Base-by-base conservation (phyloP, 2,329 filamentous ascomycete genomes). In the Trichoderma lentiforme region DNA sequence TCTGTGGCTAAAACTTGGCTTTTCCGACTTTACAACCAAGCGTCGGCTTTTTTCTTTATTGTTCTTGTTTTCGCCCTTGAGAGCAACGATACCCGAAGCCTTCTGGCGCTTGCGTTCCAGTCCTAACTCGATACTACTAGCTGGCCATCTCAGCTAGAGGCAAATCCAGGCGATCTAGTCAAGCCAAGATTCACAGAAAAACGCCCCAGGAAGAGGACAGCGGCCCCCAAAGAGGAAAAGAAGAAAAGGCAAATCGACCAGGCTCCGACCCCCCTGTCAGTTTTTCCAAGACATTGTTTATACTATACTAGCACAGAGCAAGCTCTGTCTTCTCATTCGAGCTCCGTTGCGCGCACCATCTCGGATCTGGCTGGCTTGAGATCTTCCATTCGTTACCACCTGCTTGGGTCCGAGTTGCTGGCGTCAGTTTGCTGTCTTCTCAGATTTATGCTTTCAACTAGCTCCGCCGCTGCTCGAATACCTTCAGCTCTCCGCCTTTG, bases 301-400 rank as follows among this genome's bases (percentile, higher is more conserved):
- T 70, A n/a, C 57, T 21, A 43, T 43, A 24, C 39, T n/a, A 51
- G 67, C 53, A 70, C 26, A 24, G 26, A 43, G 34, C n/a, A 30
- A 30, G 39, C 15, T 43, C 26, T 21, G 34, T 24, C 64, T 57
- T 39, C 12, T 43, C 30, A 30, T 65, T 21, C 63, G 64, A 39
- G 32, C 43, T 56, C 30, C 53, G 43, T 32, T 32, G 39, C 32
- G n/a, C 57, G 30, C 32, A 57, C 32, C 70, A 63, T 56, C 39
- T 56, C 43, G 61, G 34, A 26, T 57, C 57, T 43, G 36, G 57
- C 43, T 63, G 21, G 21, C 39, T 65, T 14, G 51, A n/a, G 51
- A 15, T 62, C 36, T 39, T 47, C 56, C 24, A 64, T 60, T 51
- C 58, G 70, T 68, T 72, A 72, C 71, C 71, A 58, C 71, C 58